Conservation (phyloP, 208 protist genomes). For the Trypanosoma vivax region DNA sequence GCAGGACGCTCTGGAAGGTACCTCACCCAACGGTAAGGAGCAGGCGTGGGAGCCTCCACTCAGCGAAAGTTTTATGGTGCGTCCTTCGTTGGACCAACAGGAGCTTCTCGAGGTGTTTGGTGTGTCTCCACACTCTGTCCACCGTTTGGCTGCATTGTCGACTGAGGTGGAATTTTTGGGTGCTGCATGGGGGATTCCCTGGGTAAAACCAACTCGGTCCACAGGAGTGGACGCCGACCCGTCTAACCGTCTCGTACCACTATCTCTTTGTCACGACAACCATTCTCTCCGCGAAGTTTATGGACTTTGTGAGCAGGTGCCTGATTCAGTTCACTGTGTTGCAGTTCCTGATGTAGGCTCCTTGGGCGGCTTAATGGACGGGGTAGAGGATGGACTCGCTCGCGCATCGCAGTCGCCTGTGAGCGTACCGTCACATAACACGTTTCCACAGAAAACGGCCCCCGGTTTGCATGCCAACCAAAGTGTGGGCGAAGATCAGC, state of each 20-base stretch:
- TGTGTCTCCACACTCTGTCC: conserved; percentile 11
- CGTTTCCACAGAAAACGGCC: too few relatives aligned
- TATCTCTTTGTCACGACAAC: conserved; percentile 1
- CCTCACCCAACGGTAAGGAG: not conserved
- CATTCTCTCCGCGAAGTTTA: conserved; percentile 9
- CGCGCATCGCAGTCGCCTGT: too few relatives aligned
- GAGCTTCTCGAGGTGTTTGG: conserved; percentile 18
- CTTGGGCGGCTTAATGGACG: too few relatives aligned
- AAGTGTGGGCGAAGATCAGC: too few relatives aligned
- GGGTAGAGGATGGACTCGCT: too few relatives aligned
- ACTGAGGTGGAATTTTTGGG: conserved; percentile 43
- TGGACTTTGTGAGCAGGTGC: conserved; percentile 1
- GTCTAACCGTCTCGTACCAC: not conserved
- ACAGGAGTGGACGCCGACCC: not conserved
- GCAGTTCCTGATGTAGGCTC: too few relatives aligned
- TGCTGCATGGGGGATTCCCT: conserved; percentile 42
- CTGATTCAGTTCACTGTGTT: too few relatives aligned
- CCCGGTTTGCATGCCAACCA: too few relatives aligned
- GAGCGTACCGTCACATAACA: too few relatives aligned
- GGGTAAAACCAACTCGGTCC: conserved; percentile 15
- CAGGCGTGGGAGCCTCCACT: conserved; percentile 6
- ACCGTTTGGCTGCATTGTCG: conserved; percentile 16
- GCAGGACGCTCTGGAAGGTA: not conserved
- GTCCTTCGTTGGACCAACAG: conserved; percentile 18
- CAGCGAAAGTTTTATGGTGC: conserved; percentile 1